Evolutionary conservation across 2,329 filamentous ascomycete species (phyloP).

Genomic region (Alternaria incomplexa): DNA sequence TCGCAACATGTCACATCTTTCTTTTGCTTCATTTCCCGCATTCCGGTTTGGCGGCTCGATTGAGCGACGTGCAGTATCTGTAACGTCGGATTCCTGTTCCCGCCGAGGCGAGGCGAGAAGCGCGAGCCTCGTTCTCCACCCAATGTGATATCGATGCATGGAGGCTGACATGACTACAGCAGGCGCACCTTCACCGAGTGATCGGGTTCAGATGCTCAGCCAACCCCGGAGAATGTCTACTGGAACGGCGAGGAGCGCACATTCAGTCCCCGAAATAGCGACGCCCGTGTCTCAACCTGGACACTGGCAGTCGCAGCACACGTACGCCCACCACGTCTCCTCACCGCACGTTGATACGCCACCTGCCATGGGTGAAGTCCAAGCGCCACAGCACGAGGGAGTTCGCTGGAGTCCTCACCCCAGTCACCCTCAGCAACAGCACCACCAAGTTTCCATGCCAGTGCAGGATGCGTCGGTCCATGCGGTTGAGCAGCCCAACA

Average conservation of each 20-base stretch:
- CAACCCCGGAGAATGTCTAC: slow-evolving; percentile 47
- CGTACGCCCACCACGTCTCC: slow-evolving; percentile 40
- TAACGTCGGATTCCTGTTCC: slow-evolving; percentile 19
- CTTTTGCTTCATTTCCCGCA: slow-evolving; percentile 12
- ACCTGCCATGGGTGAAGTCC: slow-evolving; percentile 37
- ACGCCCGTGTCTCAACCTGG: slow-evolving; percentile 45
- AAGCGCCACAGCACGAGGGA: slow-evolving; percentile 33
- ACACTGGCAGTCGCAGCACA: slow-evolving; percentile 47
- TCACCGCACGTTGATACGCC: slow-evolving; percentile 45
- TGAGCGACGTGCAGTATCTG: slow-evolving; percentile 35
- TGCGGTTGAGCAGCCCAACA: slow-evolving; percentile 33
- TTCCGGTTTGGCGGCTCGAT: slow-evolving; percentile 22
- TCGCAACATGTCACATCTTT: slow-evolving; percentile 22
- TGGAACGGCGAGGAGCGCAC: slow-evolving; percentile 45
- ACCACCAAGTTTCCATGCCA: slow-evolving; percentile 42
- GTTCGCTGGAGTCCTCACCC: slow-evolving; percentile 46
- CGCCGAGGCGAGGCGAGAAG: slow-evolving; percentile 13
- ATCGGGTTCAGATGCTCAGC: slow-evolving; percentile 49
- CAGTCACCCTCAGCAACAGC: slow-evolving; percentile 41
- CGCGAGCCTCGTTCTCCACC: slow-evolving; percentile 8
- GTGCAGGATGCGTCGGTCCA: slow-evolving; percentile 42
- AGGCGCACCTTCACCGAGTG: slow-evolving; percentile 48
- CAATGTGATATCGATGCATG: slow-evolving; percentile 27
- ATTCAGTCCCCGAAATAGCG: slow-evolving; percentile 46
- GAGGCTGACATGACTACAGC: slow-evolving; percentile 23